These are phyloP conservation scores for Ascochyta fabae DNA, from an alignment of 2,329 filamentous ascomycete species.

Conservation along the genomic window DNA sequence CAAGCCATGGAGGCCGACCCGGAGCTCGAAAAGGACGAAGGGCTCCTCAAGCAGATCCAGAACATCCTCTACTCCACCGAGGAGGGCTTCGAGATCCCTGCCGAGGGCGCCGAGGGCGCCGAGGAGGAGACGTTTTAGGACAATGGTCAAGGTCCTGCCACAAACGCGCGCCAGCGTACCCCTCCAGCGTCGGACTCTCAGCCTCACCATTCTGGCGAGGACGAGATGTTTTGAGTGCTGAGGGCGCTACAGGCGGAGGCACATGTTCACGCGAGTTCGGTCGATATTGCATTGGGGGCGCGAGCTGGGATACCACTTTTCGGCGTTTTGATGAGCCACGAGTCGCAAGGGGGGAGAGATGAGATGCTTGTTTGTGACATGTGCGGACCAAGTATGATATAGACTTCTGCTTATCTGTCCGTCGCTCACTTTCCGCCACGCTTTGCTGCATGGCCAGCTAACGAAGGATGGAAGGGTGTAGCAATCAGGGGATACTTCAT, in stretches of 20 bases:
- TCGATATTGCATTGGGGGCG: slow-evolving; percentile 42
- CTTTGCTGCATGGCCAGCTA: slow-evolving; percentile 1
- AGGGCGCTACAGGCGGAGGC: slow-evolving; percentile 34
- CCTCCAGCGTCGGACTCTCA: neutral
- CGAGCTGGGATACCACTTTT: slow-evolving; percentile 43
- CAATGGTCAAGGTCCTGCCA: neutral
- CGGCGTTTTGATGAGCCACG: slow-evolving; percentile 31
- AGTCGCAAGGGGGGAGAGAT: slow-evolving; percentile 15
- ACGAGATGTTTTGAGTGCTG: slow-evolving; percentile 47
- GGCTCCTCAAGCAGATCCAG: slow-evolving; percentile 94
- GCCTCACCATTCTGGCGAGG: neutral
- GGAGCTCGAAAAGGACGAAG: slow-evolving; percentile 91
- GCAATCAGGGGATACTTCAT: slow-evolving; percentile 4
- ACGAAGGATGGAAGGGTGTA: slow-evolving; percentile 5
- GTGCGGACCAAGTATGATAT: neutral
- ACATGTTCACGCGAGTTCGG: slow-evolving; percentile 24
- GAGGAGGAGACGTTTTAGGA: slow-evolving; percentile 69
- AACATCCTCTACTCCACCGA: slow-evolving; percentile 97
- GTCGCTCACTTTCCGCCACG: slow-evolving; percentile 5
- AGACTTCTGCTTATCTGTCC: slow-evolving; percentile 12
- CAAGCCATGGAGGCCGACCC: slow-evolving; percentile 91
- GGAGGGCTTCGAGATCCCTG: slow-evolving; percentile 81
- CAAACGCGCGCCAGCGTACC: neutral
- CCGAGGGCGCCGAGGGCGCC: slow-evolving; percentile 70
- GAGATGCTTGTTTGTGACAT: slow-evolving; percentile 1